A percentile compares a stretch with the other conserved stretches of the same genome.
Evolutionary conservation across 2,329 filamentous ascomycete species (phyloP).

Genomic region (Nigrospora sphaerica): DNA sequence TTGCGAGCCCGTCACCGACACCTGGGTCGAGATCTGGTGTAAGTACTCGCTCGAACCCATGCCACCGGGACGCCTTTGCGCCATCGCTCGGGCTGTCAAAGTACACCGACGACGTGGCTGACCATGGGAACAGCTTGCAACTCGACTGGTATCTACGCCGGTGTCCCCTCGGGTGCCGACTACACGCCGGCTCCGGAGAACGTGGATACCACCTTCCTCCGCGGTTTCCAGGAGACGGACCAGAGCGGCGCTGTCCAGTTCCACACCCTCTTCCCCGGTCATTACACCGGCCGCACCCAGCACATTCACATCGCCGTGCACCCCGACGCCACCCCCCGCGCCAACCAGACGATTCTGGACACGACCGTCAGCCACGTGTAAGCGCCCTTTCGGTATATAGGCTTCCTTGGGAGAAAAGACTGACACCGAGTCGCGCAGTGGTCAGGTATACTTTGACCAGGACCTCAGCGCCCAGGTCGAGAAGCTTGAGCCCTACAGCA

Average conservation of each 20-base stretch:
- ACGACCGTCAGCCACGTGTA: slow-evolving; percentile 45
- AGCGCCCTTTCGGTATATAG: too few species aligned
- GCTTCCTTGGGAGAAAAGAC: too few species aligned
- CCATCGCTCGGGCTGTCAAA: too few species aligned
- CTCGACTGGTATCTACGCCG: slow-evolving; percentile 39
- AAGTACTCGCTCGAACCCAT: not conserved
- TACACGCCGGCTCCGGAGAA: slow-evolving; percentile 31
- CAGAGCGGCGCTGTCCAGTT: slow-evolving; percentile 33
- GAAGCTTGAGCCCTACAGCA: slow-evolving; percentile 30
- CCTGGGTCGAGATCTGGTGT: slow-evolving; percentile 44
- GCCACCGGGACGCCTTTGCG: too few species aligned
- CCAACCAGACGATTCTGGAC: slow-evolving; percentile 40
- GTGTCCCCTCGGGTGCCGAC: slow-evolving; percentile 32
- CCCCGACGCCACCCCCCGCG: slow-evolving; percentile 23
- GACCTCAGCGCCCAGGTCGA: slow-evolving; percentile 43
- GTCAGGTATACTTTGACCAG: slow-evolving; percentile 62
- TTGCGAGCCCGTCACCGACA: slow-evolving; percentile 40
- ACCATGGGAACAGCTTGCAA: slow-evolving; percentile 21
- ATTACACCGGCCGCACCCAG: slow-evolving; percentile 34
- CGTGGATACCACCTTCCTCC: slow-evolving; percentile 31
- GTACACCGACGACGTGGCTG: not conserved
- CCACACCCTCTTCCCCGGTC: slow-evolving; percentile 34
- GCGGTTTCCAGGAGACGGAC: slow-evolving; percentile 33
- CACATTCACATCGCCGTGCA: slow-evolving; percentile 45
- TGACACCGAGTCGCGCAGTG: slow-evolving; percentile 12